A percentile compares a stretch with the other conserved stretches of the same genome.
Conservation (phyloP, 1,284 basidiomycete species). For the Malassezia brasiliensis region DNA sequence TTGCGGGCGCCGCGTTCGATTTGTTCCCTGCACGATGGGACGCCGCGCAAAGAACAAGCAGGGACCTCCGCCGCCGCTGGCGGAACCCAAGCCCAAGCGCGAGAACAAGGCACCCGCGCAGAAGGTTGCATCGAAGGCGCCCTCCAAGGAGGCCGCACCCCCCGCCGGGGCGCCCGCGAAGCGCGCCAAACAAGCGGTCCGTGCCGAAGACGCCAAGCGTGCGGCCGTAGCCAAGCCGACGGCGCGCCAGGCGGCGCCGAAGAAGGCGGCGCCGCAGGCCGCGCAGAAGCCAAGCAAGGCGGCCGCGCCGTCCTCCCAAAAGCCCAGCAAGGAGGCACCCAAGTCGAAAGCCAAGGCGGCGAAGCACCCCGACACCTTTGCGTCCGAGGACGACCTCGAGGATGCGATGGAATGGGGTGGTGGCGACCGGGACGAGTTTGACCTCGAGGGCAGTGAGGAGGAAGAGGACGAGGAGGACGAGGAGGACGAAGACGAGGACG, state of each 20-base stretch:
- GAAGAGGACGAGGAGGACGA: constrained; percentile 1
- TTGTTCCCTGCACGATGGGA: constrained; percentile 57
- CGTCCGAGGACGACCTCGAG: constrained; percentile 37
- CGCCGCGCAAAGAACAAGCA: constrained; percentile 86
- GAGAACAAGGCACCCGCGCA: background rate
- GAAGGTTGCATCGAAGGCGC: background rate
- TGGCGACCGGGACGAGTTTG: constrained; percentile 42
- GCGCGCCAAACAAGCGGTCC: background rate
- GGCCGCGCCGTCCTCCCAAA: background rate
- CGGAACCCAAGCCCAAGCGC: background rate
- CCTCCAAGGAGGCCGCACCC: background rate
- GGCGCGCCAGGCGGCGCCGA: background rate
- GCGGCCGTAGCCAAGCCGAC: background rate
- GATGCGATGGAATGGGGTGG: background rate
- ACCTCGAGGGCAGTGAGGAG: constrained; percentile 1
- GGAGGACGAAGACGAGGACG: constrained; percentile 7
- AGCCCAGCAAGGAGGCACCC: background rate
- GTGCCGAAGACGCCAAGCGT: background rate
- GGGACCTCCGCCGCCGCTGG: constrained; percentile 49
- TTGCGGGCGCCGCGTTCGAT: background rate
- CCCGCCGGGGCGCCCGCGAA: background rate
- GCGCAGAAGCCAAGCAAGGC: background rate
- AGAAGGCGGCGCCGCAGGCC: background rate
- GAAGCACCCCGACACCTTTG: background rate
- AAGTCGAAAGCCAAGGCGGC: no score